Base-by-base conservation (phyloP, 768 basidiomycete genomes). In the Collybia sp. region DNA sequence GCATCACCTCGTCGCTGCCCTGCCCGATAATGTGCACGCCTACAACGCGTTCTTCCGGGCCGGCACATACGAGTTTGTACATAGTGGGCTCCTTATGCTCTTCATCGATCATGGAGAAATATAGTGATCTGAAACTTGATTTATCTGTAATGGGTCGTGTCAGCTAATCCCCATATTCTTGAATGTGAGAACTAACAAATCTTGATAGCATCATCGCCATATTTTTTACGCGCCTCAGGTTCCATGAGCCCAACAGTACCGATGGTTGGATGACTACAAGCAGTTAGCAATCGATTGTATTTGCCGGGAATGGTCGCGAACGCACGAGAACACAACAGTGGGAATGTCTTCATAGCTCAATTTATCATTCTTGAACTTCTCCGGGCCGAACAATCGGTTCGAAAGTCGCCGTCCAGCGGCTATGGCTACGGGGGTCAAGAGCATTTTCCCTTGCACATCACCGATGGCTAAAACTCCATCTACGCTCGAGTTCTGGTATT, bases 221-320 rank as follows among this genome's bases (percentile, higher is more conserved):
- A 95, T 65, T 89, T 85, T 70, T 85, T 70, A 56, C 81, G 75
- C 30, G 96, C 96, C 60, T 96, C 77, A 0, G 88, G 84, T 63
- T 99, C 94, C 6, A 95, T 96, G 53, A 97, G 72, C 42, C 96
- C 96, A 30, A 98, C 91, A 12, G 93, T 89, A 30, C 96, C 96
- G 48, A 96, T 90, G 11, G 95, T 83, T 0, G 95, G 96, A 64
- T 98, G 95, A 6, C 92, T 95, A 51, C 25, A 11, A 40, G 53
- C 43, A 48, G 30, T 47, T 47, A 31, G 40, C 36, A 36, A 20
- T 31, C 35, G 41, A 11, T 5, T 35, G 39, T 20, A 49, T 8
- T n/a, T 38, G 43, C 18, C 51, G 30, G 19, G 30, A 46, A 33
- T 41, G 12, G 20, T 36, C 44, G 43, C 8, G 39, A 2, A 77